phyloP scores from a whole-genome alignment of 768 basidiomycete genomes.

The Naganishia vishniacii region DNA sequence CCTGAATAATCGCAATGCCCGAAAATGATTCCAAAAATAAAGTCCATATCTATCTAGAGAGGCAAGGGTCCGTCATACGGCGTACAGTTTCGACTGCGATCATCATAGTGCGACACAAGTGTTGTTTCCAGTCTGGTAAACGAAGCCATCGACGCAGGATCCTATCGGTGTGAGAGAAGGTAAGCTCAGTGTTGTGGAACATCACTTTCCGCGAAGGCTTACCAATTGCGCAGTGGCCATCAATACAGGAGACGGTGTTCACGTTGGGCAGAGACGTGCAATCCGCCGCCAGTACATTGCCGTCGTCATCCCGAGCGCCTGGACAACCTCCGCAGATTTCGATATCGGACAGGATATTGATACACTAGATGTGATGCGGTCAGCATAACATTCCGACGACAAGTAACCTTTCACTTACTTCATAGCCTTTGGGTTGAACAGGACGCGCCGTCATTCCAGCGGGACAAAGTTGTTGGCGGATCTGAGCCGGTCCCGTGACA shows the following conservation, averaged over 20 bases:
- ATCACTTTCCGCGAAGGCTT: too few species aligned
- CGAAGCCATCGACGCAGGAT: too few species aligned
- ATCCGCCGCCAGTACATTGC: background rate
- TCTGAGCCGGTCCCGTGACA: background rate
- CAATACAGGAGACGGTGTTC: background rate
- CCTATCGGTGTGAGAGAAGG: too few species aligned
- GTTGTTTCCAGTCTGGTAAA: too few species aligned
- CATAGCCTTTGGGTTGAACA: conserved; percentile 5
- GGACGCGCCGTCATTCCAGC: background rate
- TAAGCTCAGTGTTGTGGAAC: too few species aligned
- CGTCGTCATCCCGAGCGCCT: background rate
- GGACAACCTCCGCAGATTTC: conserved; percentile 3
- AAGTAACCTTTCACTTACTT: background rate
- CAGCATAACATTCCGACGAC: background rate
- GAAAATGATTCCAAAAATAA: too few species aligned
- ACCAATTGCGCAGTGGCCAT: background rate
- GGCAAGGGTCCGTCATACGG: too few species aligned
- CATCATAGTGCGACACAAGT: too few species aligned
- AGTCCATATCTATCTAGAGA: too few species aligned
- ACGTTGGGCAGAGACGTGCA: background rate
- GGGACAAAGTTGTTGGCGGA: background rate
- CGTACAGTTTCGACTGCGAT: too few species aligned
- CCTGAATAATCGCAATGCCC: too few species aligned
- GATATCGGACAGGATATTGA: background rate
- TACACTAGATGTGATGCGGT: background rate